phyloP scores from a whole-genome alignment of 2,329 filamentous ascomycete species.

The Fusarium albidum region DNA sequence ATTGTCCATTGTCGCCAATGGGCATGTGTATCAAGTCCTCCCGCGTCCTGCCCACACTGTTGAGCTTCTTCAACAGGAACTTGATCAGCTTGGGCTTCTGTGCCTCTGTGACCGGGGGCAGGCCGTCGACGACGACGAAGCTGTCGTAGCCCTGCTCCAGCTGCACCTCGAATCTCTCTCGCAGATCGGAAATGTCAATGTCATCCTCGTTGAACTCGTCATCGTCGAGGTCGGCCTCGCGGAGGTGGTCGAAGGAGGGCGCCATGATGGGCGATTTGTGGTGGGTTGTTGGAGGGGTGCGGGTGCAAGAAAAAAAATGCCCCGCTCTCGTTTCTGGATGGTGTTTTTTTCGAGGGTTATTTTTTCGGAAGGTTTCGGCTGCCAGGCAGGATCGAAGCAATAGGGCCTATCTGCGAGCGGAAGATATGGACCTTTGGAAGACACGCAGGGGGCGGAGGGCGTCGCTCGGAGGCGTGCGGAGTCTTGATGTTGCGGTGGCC shows the following conservation, averaged over 20 bases:
- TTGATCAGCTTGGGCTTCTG: slow-evolving; percentile 95
- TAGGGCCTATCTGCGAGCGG: slow-evolving; percentile 31
- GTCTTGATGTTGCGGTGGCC: slow-evolving; percentile 40
- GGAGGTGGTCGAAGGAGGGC: slow-evolving; percentile 86
- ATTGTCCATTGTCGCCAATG: slow-evolving; percentile 84
- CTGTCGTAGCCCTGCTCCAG: slow-evolving; percentile 95
- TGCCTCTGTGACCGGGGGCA: slow-evolving; percentile 87
- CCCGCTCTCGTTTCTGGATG: slow-evolving; percentile 44
- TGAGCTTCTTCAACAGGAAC: slow-evolving; percentile 94
- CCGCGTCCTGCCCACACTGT: slow-evolving; percentile 81
- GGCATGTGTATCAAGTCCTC: slow-evolving; percentile 96
- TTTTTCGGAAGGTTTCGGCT: slow-evolving; percentile 18
- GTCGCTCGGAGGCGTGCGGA: slow-evolving; percentile 41
- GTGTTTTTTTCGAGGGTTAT: slow-evolving; percentile 31
- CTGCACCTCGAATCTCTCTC: slow-evolving; percentile 94
- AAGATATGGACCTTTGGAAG: slow-evolving; percentile 28
- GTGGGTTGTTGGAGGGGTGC: slow-evolving; percentile 44
- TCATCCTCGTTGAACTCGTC: slow-evolving; percentile 92
- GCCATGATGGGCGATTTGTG: slow-evolving; percentile 74
- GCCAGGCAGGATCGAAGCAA: slow-evolving; percentile 29
- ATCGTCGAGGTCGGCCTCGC: slow-evolving; percentile 86
- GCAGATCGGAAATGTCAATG: slow-evolving; percentile 93
- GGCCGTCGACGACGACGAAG: slow-evolving; percentile 94
- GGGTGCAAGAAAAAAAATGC: slow-evolving; percentile 46
- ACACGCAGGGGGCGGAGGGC: slow-evolving; percentile 30